A percentile compares a stretch with the other conserved stretches of the same genome.
Conservation (phyloP, 805 yeast species). For the Candida peoriensis region DNA sequence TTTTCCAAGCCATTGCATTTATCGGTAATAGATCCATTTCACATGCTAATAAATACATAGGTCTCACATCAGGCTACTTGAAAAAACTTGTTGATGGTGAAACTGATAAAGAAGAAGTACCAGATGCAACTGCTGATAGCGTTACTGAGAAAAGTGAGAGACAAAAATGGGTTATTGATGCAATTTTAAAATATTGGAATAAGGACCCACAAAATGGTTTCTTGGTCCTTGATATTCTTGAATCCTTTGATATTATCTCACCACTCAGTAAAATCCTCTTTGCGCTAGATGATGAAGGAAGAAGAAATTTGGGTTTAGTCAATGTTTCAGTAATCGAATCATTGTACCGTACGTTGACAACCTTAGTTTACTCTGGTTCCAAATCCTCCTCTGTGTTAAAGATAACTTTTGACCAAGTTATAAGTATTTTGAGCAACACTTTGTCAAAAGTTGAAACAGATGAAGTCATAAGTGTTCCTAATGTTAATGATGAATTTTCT, state of each 20-base stretch:
- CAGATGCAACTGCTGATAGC: constrained; percentile 1
- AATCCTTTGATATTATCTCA: constrained; percentile 38
- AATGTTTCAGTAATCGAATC: constrained; percentile 44
- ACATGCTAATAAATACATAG: constrained; percentile 57
- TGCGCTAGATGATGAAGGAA: constrained; percentile 33
- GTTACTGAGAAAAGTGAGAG: constrained; percentile 26
- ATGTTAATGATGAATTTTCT: constrained; percentile 23
- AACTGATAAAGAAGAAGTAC: constrained; percentile 6
- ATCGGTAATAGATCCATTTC: constrained; percentile 88
- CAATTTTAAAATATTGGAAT: constrained; percentile 62
- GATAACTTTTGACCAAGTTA: constrained; percentile 24
- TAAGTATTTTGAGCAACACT: constrained; percentile 19
- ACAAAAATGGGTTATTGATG: constrained; percentile 43
- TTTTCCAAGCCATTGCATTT: constrained; percentile 69
- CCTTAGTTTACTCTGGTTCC: constrained; percentile 17
- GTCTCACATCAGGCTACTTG: constrained; percentile 33
- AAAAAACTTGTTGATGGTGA: constrained; percentile 22
- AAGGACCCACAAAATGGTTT: constrained; percentile 61
- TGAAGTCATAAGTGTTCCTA: constrained; percentile 23
- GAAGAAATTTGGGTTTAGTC: constrained; percentile 31
- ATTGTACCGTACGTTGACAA: constrained; percentile 31
- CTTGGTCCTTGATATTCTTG: constrained; percentile 49
- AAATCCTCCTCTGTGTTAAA: constrained; percentile 23
- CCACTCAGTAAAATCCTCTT: constrained; percentile 37
- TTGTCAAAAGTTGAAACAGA: constrained; percentile 14